A percentile compares a stretch with the other conserved stretches of the same genome.
Conservation (phyloP, 164 flowering plant species). For the Euptelea pleiosperma region DNA sequence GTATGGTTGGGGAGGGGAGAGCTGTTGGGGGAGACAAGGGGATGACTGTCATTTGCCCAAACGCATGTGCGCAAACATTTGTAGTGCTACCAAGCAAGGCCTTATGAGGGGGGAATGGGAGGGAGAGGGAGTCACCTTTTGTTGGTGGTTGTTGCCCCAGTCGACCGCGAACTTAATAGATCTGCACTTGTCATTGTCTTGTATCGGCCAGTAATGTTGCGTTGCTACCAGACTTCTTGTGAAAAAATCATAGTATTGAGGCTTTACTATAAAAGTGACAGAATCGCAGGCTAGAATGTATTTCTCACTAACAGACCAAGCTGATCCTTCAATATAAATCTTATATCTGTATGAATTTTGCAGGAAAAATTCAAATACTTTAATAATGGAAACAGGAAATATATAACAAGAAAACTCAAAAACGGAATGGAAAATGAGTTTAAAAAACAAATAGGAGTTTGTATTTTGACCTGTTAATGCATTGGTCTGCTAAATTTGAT, state of each 20-base stretch:
- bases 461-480: constrained; percentile 43
- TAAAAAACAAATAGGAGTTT: background rate
- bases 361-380: background rate
- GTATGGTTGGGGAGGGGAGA: too few species aligned
- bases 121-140: constrained; percentile 32
- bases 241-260: constrained; percentile 61
- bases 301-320: constrained; percentile 78
- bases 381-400: background rate
- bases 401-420: background rate
- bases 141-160: constrained; percentile 60
- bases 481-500: constrained; percentile 52
- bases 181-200: constrained; percentile 33
- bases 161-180: constrained; percentile 63
- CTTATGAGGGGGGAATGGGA: background rate
- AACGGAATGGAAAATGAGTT: too few species aligned
- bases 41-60: too few species aligned
- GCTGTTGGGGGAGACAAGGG: too few species aligned
- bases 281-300: constrained; percentile 70
- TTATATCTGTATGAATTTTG: constrained; percentile 39
- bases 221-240: constrained; percentile 50
- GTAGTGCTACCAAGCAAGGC: too few species aligned
- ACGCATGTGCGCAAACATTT: too few species aligned
- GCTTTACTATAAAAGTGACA: constrained; percentile 40
- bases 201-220: constrained; percentile 73
- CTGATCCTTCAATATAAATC: constrained; percentile 60